phyloP scores from a whole-genome alignment of 179 eudicot species.

The Beta corolliflora region DNA sequence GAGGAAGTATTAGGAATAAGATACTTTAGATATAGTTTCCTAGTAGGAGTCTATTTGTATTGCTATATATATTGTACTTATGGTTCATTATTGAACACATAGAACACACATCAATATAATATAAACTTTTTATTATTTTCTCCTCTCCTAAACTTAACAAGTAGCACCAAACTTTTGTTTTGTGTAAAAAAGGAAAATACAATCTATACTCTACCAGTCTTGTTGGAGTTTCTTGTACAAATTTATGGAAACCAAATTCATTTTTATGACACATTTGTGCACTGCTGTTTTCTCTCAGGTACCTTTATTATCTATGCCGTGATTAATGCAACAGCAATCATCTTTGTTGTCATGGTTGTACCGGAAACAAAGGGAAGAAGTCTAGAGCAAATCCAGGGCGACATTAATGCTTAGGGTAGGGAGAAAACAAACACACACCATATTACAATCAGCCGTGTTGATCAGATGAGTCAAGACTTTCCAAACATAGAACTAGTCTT shows the following conservation, averaged over 20 bases:
- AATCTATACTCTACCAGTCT: background rate
- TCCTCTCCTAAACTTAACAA: too few species aligned
- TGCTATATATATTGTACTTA: too few species aligned
- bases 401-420: constrained; percentile 44
- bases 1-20: too few species aligned
- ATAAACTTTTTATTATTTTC: too few species aligned
- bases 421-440: background rate
- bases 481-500: background rate
- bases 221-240: background rate
- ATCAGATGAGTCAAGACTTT: background rate
- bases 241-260: background rate
- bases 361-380: constrained; percentile 94
- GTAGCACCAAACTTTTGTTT: too few species aligned
- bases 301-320: constrained; percentile 75
- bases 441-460: background rate
- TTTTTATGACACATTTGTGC: background rate
- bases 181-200: too few species aligned
- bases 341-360: constrained; percentile 65
- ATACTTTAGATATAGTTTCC: too few species aligned
- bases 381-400: constrained; percentile 77
- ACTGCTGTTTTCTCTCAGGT: constrained; percentile 41
- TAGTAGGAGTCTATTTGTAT: too few species aligned
- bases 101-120: too few species aligned
- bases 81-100: too few species aligned
- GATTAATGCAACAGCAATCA: constrained; percentile 55